Conservation (phyloP, 2,329 filamentous ascomycete species). For the Thermothelomyces thermophilus region DNA sequence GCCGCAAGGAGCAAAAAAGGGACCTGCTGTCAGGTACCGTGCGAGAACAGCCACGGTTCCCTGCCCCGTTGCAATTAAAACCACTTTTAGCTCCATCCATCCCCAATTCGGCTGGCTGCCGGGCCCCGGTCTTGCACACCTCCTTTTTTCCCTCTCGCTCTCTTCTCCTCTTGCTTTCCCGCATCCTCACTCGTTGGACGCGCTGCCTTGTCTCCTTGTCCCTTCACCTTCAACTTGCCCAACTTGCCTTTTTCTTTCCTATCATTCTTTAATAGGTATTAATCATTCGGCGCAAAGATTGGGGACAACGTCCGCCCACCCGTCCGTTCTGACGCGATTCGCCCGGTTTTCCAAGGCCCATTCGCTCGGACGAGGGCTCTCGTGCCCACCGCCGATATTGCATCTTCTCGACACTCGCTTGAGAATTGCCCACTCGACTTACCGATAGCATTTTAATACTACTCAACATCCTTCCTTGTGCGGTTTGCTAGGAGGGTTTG, state of each 20-base stretch:
- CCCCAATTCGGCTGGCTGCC: constrained; percentile 15
- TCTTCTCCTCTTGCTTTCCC: constrained; percentile 19
- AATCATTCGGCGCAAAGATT: constrained; percentile 13
- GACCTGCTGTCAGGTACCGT: constrained; percentile 13
- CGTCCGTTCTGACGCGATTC: constrained; percentile 8
- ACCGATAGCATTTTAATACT: constrained; percentile 23
- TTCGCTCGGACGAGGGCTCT: constrained; percentile 4
- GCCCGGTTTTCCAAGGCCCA: background rate
- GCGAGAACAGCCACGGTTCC: constrained; percentile 9
- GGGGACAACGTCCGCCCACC: background rate
- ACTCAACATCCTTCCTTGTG: constrained; percentile 20
- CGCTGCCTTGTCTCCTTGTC: constrained; percentile 13
- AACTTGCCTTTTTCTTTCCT: constrained; percentile 15
- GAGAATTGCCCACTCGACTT: constrained; percentile 18
- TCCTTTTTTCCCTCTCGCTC: constrained; percentile 24
- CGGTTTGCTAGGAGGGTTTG: background rate
- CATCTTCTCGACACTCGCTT: constrained; percentile 24
- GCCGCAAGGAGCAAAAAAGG: constrained; percentile 12
- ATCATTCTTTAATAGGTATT: constrained; percentile 22
- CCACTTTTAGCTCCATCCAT: constrained; percentile 19
- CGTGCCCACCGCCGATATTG: constrained; percentile 12
- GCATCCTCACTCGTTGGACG: constrained; percentile 21
- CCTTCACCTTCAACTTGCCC: constrained; percentile 13
- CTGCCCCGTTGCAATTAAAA: constrained; percentile 20
- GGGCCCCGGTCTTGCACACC: constrained; percentile 19